Evolutionary conservation across 257 asterid genomes (phyloP), one percentile per base, ranked within the genome.

Genomic region (Rubia yunnanensis): DNA sequence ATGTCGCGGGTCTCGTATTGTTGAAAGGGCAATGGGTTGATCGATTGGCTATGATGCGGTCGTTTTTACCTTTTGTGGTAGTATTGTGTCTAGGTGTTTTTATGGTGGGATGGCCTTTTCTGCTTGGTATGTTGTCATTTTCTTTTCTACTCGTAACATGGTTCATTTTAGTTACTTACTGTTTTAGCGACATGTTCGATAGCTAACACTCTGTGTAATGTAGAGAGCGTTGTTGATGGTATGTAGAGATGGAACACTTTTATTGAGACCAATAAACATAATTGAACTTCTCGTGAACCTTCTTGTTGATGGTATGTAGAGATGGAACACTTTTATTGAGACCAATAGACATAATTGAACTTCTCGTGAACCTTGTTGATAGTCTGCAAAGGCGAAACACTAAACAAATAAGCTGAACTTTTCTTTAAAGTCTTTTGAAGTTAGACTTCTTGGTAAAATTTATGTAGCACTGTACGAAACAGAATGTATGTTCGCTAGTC

Each of bases 41-140:
- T 63, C 63, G 73, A 49, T 46, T 81, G 10, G 84, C 97, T 8
- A 78, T 86, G 52, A 8, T 85, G 49, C 78, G 88, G 68, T 74
- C 97, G 26, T 88, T 86, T 82, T 68, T 82, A 52, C 99, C 99
- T 5, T 88, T 86, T 58, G 20, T 77, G 55, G 69, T 70, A 76
- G 95, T 88, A 70, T 46, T 78, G 49, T 81, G 88, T 80, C 76
- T 94, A 11, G 97, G 99, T 31, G 18, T 88, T 7, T 71, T 65
- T 52, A 74, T 81, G 88, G 99, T 78, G 53, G 97, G 99, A 66
- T 90, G 92, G 97, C 95, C 86, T 2, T 90, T 88, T 77, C 35
- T 86, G 20, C 48, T 83, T 14, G 97, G 90, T 22, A 65, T 90
- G 46, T 68, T 82, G 17, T 81, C 83, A 0, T 90, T 94, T 54